phyloP scores from a whole-genome alignment of 306 rosid genomes.

The Trifolium pratense region DNA sequence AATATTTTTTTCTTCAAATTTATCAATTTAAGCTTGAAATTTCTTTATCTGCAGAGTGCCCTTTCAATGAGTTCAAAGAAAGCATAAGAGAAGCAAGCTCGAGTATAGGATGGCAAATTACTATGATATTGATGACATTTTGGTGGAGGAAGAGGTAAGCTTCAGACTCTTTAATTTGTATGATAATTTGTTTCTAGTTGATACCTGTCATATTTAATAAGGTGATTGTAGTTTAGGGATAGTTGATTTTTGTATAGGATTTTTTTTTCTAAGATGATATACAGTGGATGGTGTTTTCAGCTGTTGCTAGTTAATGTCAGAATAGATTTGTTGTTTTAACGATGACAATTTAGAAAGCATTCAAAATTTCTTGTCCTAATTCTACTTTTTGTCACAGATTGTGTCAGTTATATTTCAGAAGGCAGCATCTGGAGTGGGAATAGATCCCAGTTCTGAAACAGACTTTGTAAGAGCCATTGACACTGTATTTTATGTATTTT shows the following conservation, averaged over 20 bases:
- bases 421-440: constrained; percentile 81
- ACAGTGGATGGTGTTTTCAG: constrained; percentile 11
- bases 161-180: not conserved
- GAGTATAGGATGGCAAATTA: constrained; percentile 64
- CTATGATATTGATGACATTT: constrained; percentile 83
- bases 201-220: constrained; percentile 21
- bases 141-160: constrained; percentile 80
- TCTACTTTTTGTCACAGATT: constrained; percentile 44
- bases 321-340: constrained; percentile 1
- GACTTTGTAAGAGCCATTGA: constrained; percentile 63
- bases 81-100: constrained; percentile 33
- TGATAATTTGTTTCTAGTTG: not conserved
- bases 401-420: constrained; percentile 78
- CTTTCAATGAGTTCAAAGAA: constrained; percentile 44
- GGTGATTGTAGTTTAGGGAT: constrained; percentile 7
- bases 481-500: constrained; percentile 10
- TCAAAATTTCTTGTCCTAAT: constrained; percentile 33
- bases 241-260: constrained; percentile 10
- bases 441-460: constrained; percentile 83
- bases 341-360: constrained; percentile 21
- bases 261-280: not conserved
- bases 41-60: constrained; percentile 24
- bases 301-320: constrained; percentile 26
- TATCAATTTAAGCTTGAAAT: constrained; percentile 9
- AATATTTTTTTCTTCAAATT: not conserved